Base-by-base conservation (phyloP, 257 asterid species). In the Nicotiana attenuata region DNA sequence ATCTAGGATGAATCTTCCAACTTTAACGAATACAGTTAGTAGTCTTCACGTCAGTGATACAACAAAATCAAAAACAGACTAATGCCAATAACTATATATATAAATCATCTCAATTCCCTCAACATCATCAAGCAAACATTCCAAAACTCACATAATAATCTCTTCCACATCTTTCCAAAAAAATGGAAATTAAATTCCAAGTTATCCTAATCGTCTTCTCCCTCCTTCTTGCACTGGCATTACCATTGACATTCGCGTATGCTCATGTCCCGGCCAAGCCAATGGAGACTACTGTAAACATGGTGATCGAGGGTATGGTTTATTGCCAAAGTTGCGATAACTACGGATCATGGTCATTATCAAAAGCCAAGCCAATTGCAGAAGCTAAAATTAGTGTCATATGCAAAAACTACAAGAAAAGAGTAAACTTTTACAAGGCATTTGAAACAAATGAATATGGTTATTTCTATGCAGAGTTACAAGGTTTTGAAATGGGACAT, bases 241-340 rank as follows among this genome's bases (percentile, higher is more conserved):
- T 81, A 84, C 88, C 75, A 56, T 22, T 50, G 28, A 17, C 88
- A n/a, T 38, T 76, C 15, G 91, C 89, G 65, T 1, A 57, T 7
- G 83, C 73, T 53, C 85, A 87, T 5, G 83, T 7, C 73, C 86
- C 81, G 19, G 82, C 86, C 78, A 83, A 82, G 55, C 83, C 65
- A 4, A 84, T 80, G 1, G 90, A 87, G 82, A 90, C 86, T 63
- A 63, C 71, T 10, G 24, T 81, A 0, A 94, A 84, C 13, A 92
- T 90, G 68, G 98, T 87, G 88, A 88, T 95, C 53, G 98, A 93
- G 87, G 99, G 99, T 1, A 52, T 84, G 31, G 93, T 93, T 57
- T 87, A 87, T 83, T 95, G 99, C 92, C 98, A 93, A 85, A 90
- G 88, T 89, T 93, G 98, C 47, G 65, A 83, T 9, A 41, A 67